Evolutionary conservation across 805 yeast genomes (phyloP).

Genomic region (Schwanniomyces yamadae): DNA sequence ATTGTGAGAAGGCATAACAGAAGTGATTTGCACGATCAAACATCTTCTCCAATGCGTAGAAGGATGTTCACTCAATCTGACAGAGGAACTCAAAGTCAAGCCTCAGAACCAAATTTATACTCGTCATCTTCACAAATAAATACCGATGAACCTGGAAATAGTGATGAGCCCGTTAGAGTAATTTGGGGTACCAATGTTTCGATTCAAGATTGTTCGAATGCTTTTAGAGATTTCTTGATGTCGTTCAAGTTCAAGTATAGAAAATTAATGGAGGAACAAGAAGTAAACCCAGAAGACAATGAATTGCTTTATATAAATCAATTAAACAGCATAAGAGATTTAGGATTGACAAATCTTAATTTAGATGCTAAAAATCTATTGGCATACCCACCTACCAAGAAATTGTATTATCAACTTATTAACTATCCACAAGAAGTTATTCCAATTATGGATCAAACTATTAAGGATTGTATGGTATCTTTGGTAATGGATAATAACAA

Average conservation of each 20-base stretch:
- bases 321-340: conserved; percentile 68
- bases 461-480: conserved; percentile 84
- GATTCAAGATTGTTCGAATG: conserved; percentile 79
- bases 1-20: conserved; percentile 55
- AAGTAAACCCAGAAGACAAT: conserved; percentile 58
- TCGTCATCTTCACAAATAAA: conserved; percentile 28
- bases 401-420: conserved; percentile 79
- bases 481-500: conserved; percentile 51
- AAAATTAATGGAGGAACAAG: conserved; percentile 42
- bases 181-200: conserved; percentile 99
- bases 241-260: conserved; percentile 79
- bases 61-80: conserved; percentile 52
- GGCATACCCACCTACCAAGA: conserved; percentile 72
- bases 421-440: conserved; percentile 96
- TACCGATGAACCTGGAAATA: conserved; percentile 23
- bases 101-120: conserved; percentile 7
- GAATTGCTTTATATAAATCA: conserved; percentile 70
- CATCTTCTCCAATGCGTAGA: conserved; percentile 68
- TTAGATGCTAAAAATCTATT: conserved; percentile 79
- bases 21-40: conserved; percentile 73
- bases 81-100: conserved; percentile 7
- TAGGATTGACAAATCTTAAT: conserved; percentile 81
- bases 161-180: conserved; percentile 77
- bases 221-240: conserved; percentile 80
- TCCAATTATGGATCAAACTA: conserved; percentile 96